Conservation (phyloP, 2,329 filamentous ascomycete genomes). For the Aspergillus jensenii region DNA sequence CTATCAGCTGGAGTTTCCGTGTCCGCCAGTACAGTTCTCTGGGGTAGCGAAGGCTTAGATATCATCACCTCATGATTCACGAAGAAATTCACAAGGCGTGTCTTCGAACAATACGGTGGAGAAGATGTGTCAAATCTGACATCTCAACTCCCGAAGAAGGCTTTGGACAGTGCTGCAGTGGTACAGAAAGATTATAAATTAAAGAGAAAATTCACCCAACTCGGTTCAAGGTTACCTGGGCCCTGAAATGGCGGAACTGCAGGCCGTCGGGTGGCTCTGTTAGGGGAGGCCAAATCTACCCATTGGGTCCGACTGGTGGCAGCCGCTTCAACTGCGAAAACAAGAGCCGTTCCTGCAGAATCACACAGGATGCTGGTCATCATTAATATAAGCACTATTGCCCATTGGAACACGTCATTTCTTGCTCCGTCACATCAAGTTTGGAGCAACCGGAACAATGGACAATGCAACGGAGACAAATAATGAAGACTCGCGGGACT, state of each 20-base stretch:
- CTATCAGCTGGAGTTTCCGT: no score
- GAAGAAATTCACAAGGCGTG: not conserved
- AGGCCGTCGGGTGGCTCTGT: not conserved
- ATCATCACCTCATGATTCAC: not conserved
- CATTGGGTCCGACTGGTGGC: not conserved
- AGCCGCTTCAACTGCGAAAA: not conserved
- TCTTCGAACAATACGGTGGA: not conserved
- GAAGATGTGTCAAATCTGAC: not conserved
- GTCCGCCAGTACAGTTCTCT: not conserved
- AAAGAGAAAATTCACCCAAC: not conserved
- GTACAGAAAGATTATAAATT: not conserved
- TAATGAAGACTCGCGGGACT: not conserved
- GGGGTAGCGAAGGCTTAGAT: not conserved
- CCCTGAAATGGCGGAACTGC: not conserved
- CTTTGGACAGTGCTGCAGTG: not conserved
- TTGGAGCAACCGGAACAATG: not conserved
- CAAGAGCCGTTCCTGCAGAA: slow-evolving; percentile 11
- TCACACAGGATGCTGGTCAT: not conserved
- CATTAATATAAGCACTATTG: not conserved
- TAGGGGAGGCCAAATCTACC: not conserved
- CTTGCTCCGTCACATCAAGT: not conserved
- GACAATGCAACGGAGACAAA: not conserved
- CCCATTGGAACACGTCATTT: slow-evolving; percentile 5
- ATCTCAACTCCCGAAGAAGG: not conserved
- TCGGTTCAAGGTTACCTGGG: not conserved